Base-by-base conservation (phyloP, 108 stramenopile species). In the Skeletonema potamos region DNA sequence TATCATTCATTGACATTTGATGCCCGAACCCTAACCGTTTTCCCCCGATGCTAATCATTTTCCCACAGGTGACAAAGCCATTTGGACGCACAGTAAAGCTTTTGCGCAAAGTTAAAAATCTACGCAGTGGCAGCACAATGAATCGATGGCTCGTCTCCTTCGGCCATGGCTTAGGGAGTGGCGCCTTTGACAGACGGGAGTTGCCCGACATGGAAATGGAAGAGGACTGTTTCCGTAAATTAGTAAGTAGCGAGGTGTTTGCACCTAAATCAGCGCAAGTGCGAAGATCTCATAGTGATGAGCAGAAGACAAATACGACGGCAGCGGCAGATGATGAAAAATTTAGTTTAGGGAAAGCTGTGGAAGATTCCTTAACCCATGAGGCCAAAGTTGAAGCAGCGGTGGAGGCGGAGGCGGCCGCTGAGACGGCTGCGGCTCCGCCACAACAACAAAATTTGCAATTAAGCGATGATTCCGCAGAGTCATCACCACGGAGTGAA, bases 161-260 rank as follows among this genome's bases (percentile, higher is more conserved):
- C 6, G 48, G 48, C 48, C 48, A 51, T 6, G 48, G 48, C 48
- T n/a, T 51, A n/a, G 48, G 48, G 48, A 51, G 48, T 20, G 48
- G 48, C 48, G 48, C 48, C 48, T 51, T 51, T 22, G 48, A 51
- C 22, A 51, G 48, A 22, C 18, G 48, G 22, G 48, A 51, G 22
- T 24, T 51, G 48, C 48, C 48, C 22, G 48, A 51, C 48, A 51
- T 51, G 48, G 48, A 51, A 51, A 51, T 51, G 48, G 48, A 51
- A 3, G 48, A 51, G 22, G 48, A 51, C 9, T 51, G 48, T 51
- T 51, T 51, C 48, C 48, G 48, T 22, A 51, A 51, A 51, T 51
- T 51, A 51, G 48, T 51, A 51, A 51, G 48, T 51, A 51, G 48
- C 22, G 48, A 51, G 22, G 48, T 51, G 48, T 51, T 51, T 51